Base-by-base conservation (phyloP, 2,329 filamentous ascomycete genomes). In the Neurospora sp. region DNA sequence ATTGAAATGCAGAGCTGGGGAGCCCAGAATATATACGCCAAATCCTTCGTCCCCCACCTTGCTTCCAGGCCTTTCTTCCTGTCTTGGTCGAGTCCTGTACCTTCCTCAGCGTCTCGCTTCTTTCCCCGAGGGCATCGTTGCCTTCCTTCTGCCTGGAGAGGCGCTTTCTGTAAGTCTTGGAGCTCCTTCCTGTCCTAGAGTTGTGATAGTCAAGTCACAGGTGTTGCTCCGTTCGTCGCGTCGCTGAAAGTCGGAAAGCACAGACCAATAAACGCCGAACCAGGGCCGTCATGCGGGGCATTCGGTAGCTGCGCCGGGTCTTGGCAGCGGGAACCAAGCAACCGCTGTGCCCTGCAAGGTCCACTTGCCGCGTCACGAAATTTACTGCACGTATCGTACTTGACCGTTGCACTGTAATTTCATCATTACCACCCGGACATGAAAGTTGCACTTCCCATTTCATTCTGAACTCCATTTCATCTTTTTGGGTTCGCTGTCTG, bases 321-420 rank as follows among this genome's bases (percentile, higher is more conserved):
- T 46, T 46, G 23, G 23, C 46, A 58, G 52, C 23, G 52, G 52
- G 52, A 58, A 62, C 23, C 23, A 62, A 62, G 10, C 13, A 58
- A 0, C 43, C 43, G 19, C n/a, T n/a, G 42, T 19, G 39, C 33
- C 38, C 7, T 68, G 67, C 40, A 38, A 62, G 67, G 33, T 58
- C 67, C 67, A 58, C 67, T 42, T 38, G 28, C 67, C 67, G 42
- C 28, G 28, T 33, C 67, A 68, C 58, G 43, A 68, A 68, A 68
- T 68, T 68, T 68, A 43, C 42, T 58, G 28, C n/a, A 58, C 17
- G 33, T 23, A 38, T 6, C 67, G 33, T 19, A 66, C 19, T 23
- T 62, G 7, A 62, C 46, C 52, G 52, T 62, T 11, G 28, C 68
- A 46, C 33, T 62, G 62, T 58, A 68, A n/a, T 62, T 52, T 33